Evolutionary conservation across 2,329 filamentous ascomycete species (phyloP), one percentile per base, ranked within the genome.

Genomic region (Aspergillus viridinutans): DNA sequence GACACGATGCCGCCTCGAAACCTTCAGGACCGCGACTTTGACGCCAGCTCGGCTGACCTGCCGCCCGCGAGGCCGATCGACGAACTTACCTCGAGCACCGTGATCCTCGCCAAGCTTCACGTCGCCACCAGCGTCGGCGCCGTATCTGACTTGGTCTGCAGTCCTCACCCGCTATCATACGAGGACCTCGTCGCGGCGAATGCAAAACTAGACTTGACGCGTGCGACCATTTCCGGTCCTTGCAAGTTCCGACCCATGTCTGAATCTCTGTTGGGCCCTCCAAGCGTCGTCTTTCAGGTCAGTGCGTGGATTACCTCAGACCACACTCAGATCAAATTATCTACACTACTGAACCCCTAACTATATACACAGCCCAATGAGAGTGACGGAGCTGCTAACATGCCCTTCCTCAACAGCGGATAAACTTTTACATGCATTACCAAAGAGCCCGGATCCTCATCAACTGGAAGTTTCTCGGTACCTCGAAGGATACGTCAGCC

Each of bases 341-440:
- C 28, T 12, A 12, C 9, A 29, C 9, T 29, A 28, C 7, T 28
- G 26, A 28, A 28, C 10, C 29, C 29, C 4, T 14, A 14, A 10
- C 29, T 14, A 32, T 14, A 14, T 32, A 14, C 10, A 32, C 10
- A 32, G 12, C 29, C 10, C 4, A 5, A 32, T n/a, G 29, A 12
- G 10, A 12, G 4, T 10, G 28, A 12, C 49, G 49, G 17, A 50
- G 28, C 17, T 35, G 49, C 49, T 50, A 50, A 50, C 49, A 38
- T 26, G 21, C 49, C 49, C 49, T 50, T 50, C 17, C 49, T 6
- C 49, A 23, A 38, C 28, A 50, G 49, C 49, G 25, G 28, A 35
- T 50, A 9, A 50, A 50, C 49, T 50, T 50, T 35, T 50, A 50
- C 28, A 50, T 50, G 28, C 49, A 50, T 50, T 50, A 50, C 49